Evolutionary conservation across 805 yeast species (phyloP).

Genomic region (Yarrowia yakushimensis): DNA sequence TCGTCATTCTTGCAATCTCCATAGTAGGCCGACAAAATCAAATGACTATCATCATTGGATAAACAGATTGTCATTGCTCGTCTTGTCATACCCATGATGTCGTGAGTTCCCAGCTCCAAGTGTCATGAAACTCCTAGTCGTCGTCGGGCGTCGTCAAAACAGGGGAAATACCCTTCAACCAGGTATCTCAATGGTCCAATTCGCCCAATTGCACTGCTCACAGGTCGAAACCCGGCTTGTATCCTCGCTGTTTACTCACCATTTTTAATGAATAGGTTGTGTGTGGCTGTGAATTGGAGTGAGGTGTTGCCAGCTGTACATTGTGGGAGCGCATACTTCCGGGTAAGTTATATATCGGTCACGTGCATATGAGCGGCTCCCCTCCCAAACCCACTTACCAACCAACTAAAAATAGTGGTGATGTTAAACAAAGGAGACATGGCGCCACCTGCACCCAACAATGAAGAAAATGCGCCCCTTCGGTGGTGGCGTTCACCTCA

Average conservation of each 20-base stretch:
- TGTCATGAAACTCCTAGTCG: conserved; percentile 7
- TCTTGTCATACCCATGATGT: not conserved
- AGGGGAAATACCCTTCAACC: not conserved
- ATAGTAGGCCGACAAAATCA: not conserved
- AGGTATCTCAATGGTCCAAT: not conserved
- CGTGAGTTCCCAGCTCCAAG: not conserved
- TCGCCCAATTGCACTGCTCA: not conserved
- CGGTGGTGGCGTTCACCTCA: not conserved
- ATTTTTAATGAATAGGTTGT: conserved; percentile 19
- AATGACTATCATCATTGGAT: no score
- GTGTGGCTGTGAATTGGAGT: conserved; percentile 2
- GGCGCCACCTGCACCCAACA: not conserved
- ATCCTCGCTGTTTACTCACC: not conserved
- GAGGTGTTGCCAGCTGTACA: conserved; percentile 23
- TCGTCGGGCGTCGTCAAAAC: not conserved
- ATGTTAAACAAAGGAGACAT: not conserved
- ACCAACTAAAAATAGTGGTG: not conserved
- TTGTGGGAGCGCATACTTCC: conserved; percentile 1
- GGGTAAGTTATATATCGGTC: conserved; percentile 1
- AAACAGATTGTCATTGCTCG: not conserved
- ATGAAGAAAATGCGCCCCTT: not conserved
- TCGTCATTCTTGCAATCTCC: not conserved
- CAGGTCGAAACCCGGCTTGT: not conserved
- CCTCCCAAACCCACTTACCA: no score
- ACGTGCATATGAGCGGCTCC: conserved; percentile 13